These are phyloP conservation scores for Acidomyces sp. DNA, from an alignment of 495 filamentous ascomycete species.

Conservation along the genomic window DNA sequence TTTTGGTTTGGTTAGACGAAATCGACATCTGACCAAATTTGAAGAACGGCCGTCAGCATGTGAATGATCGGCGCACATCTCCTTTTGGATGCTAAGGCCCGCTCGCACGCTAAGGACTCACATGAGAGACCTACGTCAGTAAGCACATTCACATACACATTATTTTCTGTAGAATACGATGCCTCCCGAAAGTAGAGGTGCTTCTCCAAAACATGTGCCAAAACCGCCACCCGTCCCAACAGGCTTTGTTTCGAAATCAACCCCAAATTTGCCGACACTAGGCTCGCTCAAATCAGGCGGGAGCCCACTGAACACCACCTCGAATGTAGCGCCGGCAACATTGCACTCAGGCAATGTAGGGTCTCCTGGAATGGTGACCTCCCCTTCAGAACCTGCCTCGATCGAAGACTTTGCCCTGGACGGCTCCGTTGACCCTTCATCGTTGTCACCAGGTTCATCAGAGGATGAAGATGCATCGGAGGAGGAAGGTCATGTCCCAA, in stretches of 20 bases:
- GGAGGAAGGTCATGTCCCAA: constrained; percentile 16
- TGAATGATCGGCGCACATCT: no score
- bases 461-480: constrained; percentile 12
- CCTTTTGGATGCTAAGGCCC: no score
- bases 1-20: no score
- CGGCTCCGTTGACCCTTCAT: constrained; percentile 13
- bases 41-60: no score
- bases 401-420: constrained; percentile 24
- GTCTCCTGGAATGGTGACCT: constrained; percentile 20
- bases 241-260: constrained; percentile 30
- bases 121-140: no score
- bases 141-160: no score
- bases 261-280: constrained; percentile 29
- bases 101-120: no score
- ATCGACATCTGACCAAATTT: no score
- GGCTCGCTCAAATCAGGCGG: constrained; percentile 12
- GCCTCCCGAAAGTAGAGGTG: constrained; percentile 29
- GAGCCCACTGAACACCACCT: background rate
- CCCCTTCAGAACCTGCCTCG: constrained; percentile 24
- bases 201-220: constrained; percentile 7
- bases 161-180: no score
- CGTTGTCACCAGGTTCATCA: constrained; percentile 11
- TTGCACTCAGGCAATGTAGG: background rate
- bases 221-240: no score
- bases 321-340: constrained; percentile 2